Evolutionary conservation across 441 rosid genomes (phyloP).

Genomic region (Euphorbia corollata): DNA sequence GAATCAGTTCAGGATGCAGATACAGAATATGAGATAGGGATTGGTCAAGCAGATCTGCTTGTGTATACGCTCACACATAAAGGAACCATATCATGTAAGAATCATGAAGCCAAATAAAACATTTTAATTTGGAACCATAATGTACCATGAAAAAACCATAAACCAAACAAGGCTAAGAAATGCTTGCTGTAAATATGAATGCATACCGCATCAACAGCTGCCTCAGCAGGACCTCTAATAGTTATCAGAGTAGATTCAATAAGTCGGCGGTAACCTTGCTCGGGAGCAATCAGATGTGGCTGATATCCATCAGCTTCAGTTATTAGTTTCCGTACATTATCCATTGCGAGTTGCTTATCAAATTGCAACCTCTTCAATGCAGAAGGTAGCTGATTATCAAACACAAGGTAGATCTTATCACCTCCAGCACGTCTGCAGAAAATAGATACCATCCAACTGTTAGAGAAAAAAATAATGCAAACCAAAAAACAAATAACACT

Average conservation of each 20-base stretch:
- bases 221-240: conserved; percentile 86
- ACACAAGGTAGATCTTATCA: conserved; percentile 70
- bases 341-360: conserved; percentile 79
- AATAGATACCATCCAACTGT: conserved; percentile 8
- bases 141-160: no score
- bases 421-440: conserved; percentile 83
- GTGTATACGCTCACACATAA: background rate
- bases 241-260: conserved; percentile 70
- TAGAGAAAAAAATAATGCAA: conserved; percentile 9
- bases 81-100: no score
- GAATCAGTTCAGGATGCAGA: background rate
- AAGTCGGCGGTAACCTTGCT: conserved; percentile 88
- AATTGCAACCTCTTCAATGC: conserved; percentile 82
- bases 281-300: conserved; percentile 93
- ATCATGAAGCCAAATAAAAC: no score
- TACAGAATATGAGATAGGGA: background rate
- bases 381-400: conserved; percentile 77
- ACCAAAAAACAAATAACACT: conserved; percentile 3
- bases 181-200: conserved; percentile 4
- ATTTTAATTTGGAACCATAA: no score
- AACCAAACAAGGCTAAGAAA: background rate
- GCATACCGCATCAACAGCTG: conserved; percentile 81
- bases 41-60: background rate
- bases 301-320: conserved; percentile 97
- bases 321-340: conserved; percentile 66